Conservation (phyloP, 495 filamentous ascomycete species). For the Cryomyces minteri region DNA sequence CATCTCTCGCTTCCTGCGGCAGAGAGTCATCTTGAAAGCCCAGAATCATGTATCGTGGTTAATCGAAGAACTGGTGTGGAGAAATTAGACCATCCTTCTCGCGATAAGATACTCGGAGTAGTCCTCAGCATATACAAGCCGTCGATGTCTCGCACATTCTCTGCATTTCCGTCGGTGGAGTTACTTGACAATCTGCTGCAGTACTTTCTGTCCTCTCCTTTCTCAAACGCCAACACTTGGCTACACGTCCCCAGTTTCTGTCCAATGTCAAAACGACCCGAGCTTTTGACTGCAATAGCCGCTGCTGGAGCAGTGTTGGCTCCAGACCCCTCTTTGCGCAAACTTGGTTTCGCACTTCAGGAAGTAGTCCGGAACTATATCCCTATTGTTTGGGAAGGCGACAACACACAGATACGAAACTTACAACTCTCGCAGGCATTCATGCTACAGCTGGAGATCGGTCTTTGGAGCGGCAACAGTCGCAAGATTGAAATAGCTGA, state of each 20-base stretch:
- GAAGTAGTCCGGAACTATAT: constrained; percentile 37
- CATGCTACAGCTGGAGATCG: constrained; percentile 35
- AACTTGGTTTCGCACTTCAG: constrained; percentile 42
- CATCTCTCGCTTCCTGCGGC: constrained; percentile 30
- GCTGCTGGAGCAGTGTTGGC: constrained; percentile 37
- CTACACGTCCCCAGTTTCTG: constrained; percentile 39
- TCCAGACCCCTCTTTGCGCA: constrained; percentile 34
- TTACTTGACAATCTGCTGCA: constrained; percentile 43
- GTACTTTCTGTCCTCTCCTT: constrained; percentile 34
- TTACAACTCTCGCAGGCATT: constrained; percentile 35
- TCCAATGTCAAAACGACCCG: constrained; percentile 25
- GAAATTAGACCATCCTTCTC: constrained; percentile 27
- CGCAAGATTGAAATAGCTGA: constrained; percentile 53
- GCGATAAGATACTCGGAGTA: constrained; percentile 39
- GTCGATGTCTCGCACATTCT: constrained; percentile 29
- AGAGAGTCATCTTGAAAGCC: constrained; percentile 13
- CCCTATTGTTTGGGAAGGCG: constrained; percentile 34
- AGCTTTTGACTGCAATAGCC: constrained; percentile 34
- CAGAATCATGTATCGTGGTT: constrained; percentile 3
- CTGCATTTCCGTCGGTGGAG: constrained; percentile 40
- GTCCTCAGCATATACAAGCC: constrained; percentile 32
- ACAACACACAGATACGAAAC: constrained; percentile 35
- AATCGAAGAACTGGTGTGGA: constrained; percentile 11
- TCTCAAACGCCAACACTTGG: constrained; percentile 30
- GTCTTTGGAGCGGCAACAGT: constrained; percentile 47